Percentiles rank a stretch among this genome's conserved stretches.
phyloP scores from a whole-genome alignment of 768 basidiomycete species.

The Pleurotus tuber-regium region DNA sequence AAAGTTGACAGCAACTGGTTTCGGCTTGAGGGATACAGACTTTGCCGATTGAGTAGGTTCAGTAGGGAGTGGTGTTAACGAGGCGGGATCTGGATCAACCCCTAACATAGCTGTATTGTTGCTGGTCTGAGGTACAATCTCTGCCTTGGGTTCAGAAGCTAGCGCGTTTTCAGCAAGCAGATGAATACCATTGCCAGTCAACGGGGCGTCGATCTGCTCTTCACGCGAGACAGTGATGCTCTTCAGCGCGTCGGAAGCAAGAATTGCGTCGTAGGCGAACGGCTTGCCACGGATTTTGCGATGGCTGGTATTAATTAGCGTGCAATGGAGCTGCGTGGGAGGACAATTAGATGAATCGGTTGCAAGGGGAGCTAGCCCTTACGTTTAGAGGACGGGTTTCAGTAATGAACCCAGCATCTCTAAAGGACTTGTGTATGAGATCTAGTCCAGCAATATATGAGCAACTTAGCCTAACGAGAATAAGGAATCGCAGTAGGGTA shows the following conservation, averaged over 20 bases:
- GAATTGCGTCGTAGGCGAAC: slow-evolving; percentile 39
- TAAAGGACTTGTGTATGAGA: slow-evolving; percentile 38
- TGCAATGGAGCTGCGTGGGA: slow-evolving; percentile 41
- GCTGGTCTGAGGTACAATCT: background rate
- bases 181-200: slow-evolving; percentile 3
- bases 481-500: too few relatives aligned
- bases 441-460: slow-evolving; percentile 25
- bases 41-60: background rate
- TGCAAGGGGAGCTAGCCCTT: background rate
- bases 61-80: too few relatives aligned
- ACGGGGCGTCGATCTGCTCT: background rate
- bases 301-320: slow-evolving; percentile 46
- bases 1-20: slow-evolving; percentile 38
- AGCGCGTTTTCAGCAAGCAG: background rate
- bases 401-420: slow-evolving; percentile 37
- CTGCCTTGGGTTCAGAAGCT: background rate
- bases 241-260: slow-evolving; percentile 18
- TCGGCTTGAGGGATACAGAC: background rate
- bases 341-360: slow-evolving; percentile 2
- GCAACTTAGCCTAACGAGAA: too few relatives aligned
- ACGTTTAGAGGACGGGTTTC: slow-evolving; percentile 54
- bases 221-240: background rate
- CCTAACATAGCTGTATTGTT: too few relatives aligned
- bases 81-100: too few relatives aligned
- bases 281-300: slow-evolving; percentile 33